Conservation (phyloP, 345 rosid genomes). For the Lagerstroemia speciosa region DNA sequence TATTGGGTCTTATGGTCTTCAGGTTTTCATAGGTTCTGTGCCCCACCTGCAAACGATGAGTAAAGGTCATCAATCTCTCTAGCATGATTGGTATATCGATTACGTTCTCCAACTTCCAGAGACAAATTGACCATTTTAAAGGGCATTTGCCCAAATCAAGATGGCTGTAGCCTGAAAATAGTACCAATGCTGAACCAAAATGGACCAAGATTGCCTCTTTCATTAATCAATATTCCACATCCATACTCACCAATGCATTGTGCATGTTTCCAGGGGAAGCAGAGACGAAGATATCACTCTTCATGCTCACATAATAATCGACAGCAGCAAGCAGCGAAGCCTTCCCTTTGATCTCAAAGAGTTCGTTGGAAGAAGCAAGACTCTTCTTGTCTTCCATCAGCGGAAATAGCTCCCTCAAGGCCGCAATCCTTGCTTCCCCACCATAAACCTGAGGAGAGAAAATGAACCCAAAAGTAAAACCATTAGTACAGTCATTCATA, state of each 20-base stretch:
- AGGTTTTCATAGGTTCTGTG: constrained; percentile 70
- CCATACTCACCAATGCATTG: constrained; percentile 62
- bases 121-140: neutral
- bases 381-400: constrained; percentile 91
- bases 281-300: constrained; percentile 81
- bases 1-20: constrained; percentile 88
- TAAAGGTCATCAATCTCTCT: neutral
- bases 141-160: too few species aligned
- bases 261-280: constrained; percentile 99
- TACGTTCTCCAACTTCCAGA: neutral
- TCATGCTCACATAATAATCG: constrained; percentile 81
- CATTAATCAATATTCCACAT: too few species aligned
- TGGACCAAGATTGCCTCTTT: too few species aligned
- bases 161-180: too few species aligned
- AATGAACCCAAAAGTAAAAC: neutral
- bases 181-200: too few species aligned
- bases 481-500: neutral
- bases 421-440: constrained; percentile 85
- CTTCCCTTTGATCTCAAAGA: constrained; percentile 61
- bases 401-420: constrained; percentile 62
- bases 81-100: neutral
- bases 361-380: constrained; percentile 64
- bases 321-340: constrained; percentile 88
- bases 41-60: constrained; percentile 50
- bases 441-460: constrained; percentile 77